These are phyloP conservation scores for Trifolium fragiferum DNA, from an alignment of 306 rosid genomes.

Conservation along the genomic window DNA sequence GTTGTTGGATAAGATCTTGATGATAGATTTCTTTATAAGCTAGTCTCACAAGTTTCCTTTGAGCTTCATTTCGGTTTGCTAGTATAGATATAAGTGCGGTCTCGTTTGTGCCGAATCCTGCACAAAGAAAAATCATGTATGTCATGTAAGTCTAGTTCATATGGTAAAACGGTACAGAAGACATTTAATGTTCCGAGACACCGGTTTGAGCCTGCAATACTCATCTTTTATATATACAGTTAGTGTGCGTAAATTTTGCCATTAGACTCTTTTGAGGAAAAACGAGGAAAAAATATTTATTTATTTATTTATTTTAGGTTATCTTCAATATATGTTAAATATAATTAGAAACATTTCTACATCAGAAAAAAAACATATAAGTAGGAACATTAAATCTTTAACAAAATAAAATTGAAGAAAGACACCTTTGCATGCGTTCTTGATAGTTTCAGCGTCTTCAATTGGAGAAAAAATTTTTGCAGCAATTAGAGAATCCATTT, in stretches of 20 bases:
- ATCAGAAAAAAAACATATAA: not conserved
- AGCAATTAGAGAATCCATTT: constrained; percentile 52
- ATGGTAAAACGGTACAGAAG: not conserved
- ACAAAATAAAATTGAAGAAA: not conserved
- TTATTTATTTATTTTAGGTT: too few relatives aligned
- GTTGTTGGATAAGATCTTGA: constrained; percentile 57
- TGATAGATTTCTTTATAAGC: constrained; percentile 59
- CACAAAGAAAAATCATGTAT: not conserved
- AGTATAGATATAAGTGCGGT: constrained; percentile 46
- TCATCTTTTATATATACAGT: not conserved
- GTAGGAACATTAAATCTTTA: not conserved
- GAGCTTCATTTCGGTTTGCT: constrained; percentile 59
- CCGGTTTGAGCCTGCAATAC: not conserved
- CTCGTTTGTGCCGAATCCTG: constrained; percentile 67
- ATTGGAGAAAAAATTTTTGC: constrained; percentile 49
- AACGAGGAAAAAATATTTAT: too few relatives aligned
- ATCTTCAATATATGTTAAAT: too few relatives aligned
- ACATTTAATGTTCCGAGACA: not conserved
- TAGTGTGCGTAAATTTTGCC: not conserved
- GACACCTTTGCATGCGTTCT: constrained; percentile 60
- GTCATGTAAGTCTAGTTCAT: not conserved
- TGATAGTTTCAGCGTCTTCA: constrained; percentile 60
- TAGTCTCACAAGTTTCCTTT: constrained; percentile 51
- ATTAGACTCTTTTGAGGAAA: too few relatives aligned
- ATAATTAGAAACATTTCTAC: not conserved